Percentiles rank a stretch among this genome's conserved stretches.
Evolutionary conservation across 768 basidiomycete species (phyloP).

Genomic region (Suillus subaureus): DNA sequence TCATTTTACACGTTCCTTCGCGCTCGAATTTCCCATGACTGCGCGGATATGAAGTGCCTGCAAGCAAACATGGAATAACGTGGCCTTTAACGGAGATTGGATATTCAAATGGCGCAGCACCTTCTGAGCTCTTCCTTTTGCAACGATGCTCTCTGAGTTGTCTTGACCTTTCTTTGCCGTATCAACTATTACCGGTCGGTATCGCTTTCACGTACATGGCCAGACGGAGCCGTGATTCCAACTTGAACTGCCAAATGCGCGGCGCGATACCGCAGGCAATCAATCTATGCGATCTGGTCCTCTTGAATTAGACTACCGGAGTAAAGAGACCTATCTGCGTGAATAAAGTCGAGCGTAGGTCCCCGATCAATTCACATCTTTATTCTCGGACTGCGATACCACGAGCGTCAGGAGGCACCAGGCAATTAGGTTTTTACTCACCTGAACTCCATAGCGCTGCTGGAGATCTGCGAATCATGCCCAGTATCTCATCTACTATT

Average conservation of each 20-base stretch:
- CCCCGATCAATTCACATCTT: background rate
- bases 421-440: background rate
- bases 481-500: background rate
- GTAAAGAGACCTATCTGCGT: background rate
- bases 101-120: background rate
- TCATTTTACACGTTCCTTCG: background rate
- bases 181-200: background rate
- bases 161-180: background rate
- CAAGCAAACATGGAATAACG: no score
- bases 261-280: background rate
- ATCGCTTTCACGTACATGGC: background rate
- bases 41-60: constrained; percentile 5
- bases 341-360: background rate
- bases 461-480: background rate
- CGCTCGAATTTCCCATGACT: background rate
- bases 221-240: background rate
- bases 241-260: background rate
- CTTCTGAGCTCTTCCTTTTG: background rate
- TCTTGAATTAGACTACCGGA: background rate
- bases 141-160: background rate
- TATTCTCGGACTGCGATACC: background rate
- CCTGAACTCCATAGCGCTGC: background rate
- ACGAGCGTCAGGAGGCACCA: background rate
- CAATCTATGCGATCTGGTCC: background rate
- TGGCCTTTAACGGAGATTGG: background rate